Conservation (phyloP, 2,329 filamentous ascomycete genomes). For the Xylariales sp. region DNA sequence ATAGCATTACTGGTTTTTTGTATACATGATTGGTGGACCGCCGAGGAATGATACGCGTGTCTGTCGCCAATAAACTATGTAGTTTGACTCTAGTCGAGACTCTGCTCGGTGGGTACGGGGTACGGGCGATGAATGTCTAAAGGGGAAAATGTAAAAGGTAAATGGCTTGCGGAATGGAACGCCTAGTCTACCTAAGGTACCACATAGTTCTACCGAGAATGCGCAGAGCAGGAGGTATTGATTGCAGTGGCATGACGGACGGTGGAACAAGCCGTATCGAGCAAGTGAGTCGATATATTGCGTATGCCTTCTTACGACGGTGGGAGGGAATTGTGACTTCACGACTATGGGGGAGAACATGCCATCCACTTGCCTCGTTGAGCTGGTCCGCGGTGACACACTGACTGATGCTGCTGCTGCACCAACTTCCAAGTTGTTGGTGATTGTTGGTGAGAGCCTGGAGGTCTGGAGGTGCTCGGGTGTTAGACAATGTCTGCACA, state of each 20-base stretch:
- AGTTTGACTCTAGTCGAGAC: conserved; percentile 3
- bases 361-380: no score
- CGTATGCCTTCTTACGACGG: not conserved
- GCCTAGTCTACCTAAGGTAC: not conserved
- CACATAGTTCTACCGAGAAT: not conserved
- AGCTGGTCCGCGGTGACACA: no score
- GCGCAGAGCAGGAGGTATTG: not conserved
- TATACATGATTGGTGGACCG: not conserved
- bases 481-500: not conserved
- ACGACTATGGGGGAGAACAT: no score
- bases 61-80: not conserved
- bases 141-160: conserved; percentile 23
- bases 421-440: no score
- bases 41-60: conserved; percentile 7
- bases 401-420: no score
- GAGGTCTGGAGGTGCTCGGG: no score
- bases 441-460: no score
- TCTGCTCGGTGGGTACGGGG: not conserved
- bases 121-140: conserved; percentile 22
- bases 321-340: no score
- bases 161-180: not conserved
- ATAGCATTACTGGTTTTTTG: no score
- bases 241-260: not conserved
- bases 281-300: conserved; percentile 4
- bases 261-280: conserved; percentile 7